Base-by-base conservation (phyloP, 2,329 filamentous ascomycete genomes). In the Cladosporium sp. region DNA sequence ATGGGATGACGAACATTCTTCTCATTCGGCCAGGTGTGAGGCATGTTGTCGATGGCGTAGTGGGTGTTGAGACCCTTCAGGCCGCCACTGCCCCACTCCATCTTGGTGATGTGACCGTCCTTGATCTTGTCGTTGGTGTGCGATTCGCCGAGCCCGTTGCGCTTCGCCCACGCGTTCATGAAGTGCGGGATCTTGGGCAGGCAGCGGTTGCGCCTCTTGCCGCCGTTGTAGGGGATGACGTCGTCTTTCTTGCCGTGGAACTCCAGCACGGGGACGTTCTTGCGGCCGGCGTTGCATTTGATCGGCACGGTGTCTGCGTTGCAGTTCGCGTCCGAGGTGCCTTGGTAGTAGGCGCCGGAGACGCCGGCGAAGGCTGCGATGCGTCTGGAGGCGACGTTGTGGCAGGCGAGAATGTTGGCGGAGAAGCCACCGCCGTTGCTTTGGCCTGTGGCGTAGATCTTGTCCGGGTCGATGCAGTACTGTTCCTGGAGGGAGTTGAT, bases 361-460 rank as follows among this genome's bases (percentile, higher is more conserved):
- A 72, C 70, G 1, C 70, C 63, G 1, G 72, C 73, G 51, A 78
- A 77, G 1, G 74, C 75, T n/a, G 74, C 74, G 40, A 78, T 70
- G 3, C 66, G 62, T 11, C 58, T 62, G 1, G 70, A 70, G 3
- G 70, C 65, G 2, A 56, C 58, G 1, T 65, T 52, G 43, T 74
- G 66, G 57, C 73, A 78, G 4, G 75, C 73, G 7, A 77, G 70
- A 2, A 70, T 56, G 19, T 67, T 70, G 7, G 69, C 70, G 15
- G 74, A 71, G 34, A 56, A 53, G 9, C 70, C 77, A 3, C 75
- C 79, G 4, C 76, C 78, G 40, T 80, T 78, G 56, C 70, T 80
- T 55, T 80, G 78, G 47, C 73, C 73, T 0, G 67, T 64, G 11
- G 67, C 67, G 51, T 73, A 76, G 39, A 76, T 63, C 11, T 67